A percentile compares a stretch with the other conserved stretches of the same genome.
These are phyloP conservation scores for Camelina hispida DNA, from an alignment of 345 rosid genomes.

Conservation along the genomic window DNA sequence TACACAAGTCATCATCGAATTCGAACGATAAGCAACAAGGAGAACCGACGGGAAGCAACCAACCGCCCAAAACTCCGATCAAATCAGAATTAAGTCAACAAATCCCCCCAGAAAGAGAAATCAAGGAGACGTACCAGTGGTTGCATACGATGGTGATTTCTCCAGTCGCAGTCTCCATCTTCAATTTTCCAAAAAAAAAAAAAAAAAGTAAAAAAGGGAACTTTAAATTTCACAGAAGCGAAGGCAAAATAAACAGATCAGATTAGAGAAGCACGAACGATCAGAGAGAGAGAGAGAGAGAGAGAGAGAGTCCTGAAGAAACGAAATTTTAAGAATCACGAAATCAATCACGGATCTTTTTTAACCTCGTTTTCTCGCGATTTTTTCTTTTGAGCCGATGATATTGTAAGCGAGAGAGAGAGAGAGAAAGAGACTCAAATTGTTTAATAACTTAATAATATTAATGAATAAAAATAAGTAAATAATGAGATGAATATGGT, in stretches of 20 bases:
- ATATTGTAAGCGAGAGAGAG: constrained; percentile 1
- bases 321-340: constrained; percentile 5
- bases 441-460: not conserved
- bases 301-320: constrained; percentile 2
- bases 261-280: constrained; percentile 12
- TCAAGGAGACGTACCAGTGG: constrained; percentile 68
- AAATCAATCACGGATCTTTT: constrained; percentile 19
- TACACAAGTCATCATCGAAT: constrained; percentile 10
- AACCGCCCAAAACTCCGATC: constrained; percentile 4
- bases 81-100: not conserved
- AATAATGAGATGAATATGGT: not conserved
- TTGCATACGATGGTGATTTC: constrained; percentile 68
- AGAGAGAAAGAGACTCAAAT: not conserved
- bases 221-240: not conserved
- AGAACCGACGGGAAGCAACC: not conserved
- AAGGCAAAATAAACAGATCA: constrained; percentile 16
- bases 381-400: not conserved
- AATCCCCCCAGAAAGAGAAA: not conserved
- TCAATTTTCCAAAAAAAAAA: not conserved
- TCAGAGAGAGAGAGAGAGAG: constrained; percentile 14
- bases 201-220: not conserved
- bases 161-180: constrained; percentile 69
- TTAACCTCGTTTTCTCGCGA: constrained; percentile 29
- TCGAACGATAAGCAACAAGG: constrained; percentile 14
- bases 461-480: not conserved